Evolutionary conservation across 164 flowering plant species (phyloP), one percentile per base, ranked within the genome.

Genomic region (Kingdonia uniflora): DNA sequence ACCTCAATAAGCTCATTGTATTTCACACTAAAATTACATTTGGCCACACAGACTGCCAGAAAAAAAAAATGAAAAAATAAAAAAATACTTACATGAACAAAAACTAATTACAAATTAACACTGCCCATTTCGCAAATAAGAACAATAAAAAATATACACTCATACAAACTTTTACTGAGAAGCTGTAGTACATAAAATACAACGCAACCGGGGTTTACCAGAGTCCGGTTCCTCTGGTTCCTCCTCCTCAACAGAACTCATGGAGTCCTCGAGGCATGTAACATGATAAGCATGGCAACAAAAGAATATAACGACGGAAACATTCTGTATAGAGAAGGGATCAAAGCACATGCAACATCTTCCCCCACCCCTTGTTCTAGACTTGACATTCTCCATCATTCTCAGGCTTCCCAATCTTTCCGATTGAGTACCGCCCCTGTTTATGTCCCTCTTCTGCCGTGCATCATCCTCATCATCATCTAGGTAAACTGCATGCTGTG

Each of bases 261-360:
- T 61, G 11, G 97, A 80, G 22, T 86, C 97, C 69, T 68, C 47
- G 21, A 88, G 82, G 64, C 98, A 92, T 38, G 75, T 69, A 58
- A 56, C 57, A 71, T 92, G 98, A 61, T 92, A 92, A 6, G 91
- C 90, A 64, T 88, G 98, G 62, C 91, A 92, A 56, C 98, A 92
- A 58, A 88, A 92, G 87, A 92, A 92, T 38, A 66, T 79, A 11
- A 78, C 65, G 43, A 84, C 78, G 0, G 84, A 75, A 1, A 63
- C 80, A 35, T 65, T 67, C 52, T 71, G 84, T 61, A 84, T 74
- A 10, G 82, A 74, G 59, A 84, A 71, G 5, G 99, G 87, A 69
- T 94, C 97, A 43, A 94, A 89, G 55, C 99, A 94, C 61, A 94
- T 76, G 79, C 99, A 94, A 65, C 99, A 94, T 60, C 92, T 70